Evolutionary conservation across 2,329 filamentous ascomycete species (phyloP), one percentile per base, ranked within the genome.

Genomic region (Teratosphaeriaceae sp.): DNA sequence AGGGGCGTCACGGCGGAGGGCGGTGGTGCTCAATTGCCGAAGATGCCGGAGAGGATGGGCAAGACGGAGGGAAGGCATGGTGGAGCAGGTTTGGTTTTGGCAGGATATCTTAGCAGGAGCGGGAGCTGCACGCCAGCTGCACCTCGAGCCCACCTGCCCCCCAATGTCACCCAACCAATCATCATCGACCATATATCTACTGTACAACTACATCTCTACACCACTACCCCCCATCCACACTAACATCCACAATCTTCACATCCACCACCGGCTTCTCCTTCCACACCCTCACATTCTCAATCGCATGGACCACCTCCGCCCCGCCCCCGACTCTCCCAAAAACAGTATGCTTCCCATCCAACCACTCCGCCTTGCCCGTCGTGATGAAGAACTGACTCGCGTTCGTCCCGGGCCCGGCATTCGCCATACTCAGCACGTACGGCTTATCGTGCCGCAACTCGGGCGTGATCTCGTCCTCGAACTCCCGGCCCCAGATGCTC

Each of bases 321-420:
- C 92, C 92, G 61, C 89, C 84, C 27, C 90, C 83, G 1, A 88
- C 89, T 30, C 92, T 76, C 1, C 92, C 92, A 62, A 98, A 98
- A 41, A 98, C 86, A 0, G 90, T 97, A 64, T 98, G 92, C 65
- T 96, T 95, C 50, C 85, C 83, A 63, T 98, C 92, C 40, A 98
- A 68, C 92, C 92, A 98, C 5, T 88, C 84, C 71, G 92, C 88
- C 70, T 94, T 94, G 66, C 96, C 94, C 0, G 90, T 96, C 0
- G 92, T 98, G 53, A 98, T 95, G 59, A 98, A 98, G 64, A 98
- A 98, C 64, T 98, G 92, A 59, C 85, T 92, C 12, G 85, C 92
- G 62, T 98, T 98, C 26, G 89, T 96, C 57, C 90, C 88, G 0
- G 88, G 88, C 0, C 92, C 92, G 0, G 92, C 90, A 64, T 98